Evolutionary conservation across 2,329 filamentous ascomycete genomes (phyloP).

Genomic region (Ophiostoma ulmi): DNA sequence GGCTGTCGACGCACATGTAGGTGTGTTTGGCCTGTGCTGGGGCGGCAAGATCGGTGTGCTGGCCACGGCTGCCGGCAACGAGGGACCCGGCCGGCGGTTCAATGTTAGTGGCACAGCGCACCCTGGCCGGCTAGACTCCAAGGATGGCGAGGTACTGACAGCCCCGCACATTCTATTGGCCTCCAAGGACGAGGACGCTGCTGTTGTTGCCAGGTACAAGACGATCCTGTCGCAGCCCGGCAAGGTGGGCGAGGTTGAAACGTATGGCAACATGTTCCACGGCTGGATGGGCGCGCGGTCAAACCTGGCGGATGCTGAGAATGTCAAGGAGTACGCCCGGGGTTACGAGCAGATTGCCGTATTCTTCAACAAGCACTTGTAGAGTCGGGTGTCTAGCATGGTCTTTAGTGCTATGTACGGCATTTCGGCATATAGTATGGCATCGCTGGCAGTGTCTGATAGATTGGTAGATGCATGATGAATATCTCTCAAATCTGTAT

Average conservation of each 20-base stretch:
- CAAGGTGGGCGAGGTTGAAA: conserved; percentile 43
- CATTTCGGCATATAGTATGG: no score
- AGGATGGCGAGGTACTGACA: conserved; percentile 42
- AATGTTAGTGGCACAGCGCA: conserved; percentile 35
- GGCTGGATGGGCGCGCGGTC: conserved; percentile 56
- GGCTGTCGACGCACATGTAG: conserved; percentile 39
- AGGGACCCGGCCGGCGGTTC: conserved; percentile 37
- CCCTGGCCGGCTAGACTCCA: conserved; percentile 34
- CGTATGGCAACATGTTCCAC: conserved; percentile 47
- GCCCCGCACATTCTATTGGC: conserved; percentile 48
- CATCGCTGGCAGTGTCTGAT: no score
- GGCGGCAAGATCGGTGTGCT: conserved; percentile 44
- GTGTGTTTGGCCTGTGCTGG: conserved; percentile 47
- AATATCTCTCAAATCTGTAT: no score
- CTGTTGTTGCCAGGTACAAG: conserved; percentile 42
- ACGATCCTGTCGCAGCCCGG: conserved; percentile 40
- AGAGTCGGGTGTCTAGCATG: neutral
- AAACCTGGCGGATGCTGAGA: conserved; percentile 42
- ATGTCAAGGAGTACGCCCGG: conserved; percentile 44
- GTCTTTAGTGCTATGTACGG: no score
- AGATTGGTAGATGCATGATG: no score
- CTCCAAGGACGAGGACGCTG: conserved; percentile 45
- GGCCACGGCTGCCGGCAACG: conserved; percentile 36
- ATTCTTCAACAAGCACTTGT: conserved; percentile 42
- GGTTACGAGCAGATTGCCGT: conserved; percentile 44